Base-by-base conservation (phyloP, 1,139 yeast genomes). In the Pichia sorboxylosa region DNA sequence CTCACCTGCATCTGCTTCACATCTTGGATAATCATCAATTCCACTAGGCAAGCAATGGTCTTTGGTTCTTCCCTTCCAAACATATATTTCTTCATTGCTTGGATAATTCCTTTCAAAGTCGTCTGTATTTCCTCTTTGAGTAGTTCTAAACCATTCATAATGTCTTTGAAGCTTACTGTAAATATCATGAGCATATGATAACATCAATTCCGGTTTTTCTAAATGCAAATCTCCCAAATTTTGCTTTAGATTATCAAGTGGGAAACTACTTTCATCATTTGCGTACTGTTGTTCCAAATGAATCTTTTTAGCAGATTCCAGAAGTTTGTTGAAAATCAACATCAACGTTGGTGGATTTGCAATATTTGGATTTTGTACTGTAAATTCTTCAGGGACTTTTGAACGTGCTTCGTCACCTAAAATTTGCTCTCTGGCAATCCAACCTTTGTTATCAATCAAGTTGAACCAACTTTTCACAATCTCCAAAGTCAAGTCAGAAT, bases 351-450 rank as follows among this genome's bases (percentile, higher is more conserved):
- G 98, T 1, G 99, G 99, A 46, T 90, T 90, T 6, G 95, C 97
- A 47, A 83, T 78, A 39, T 78, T 73, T 4, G 95, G 94, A 51
- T 82, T 81, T 55, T 92, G 99, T 8, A 74, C 78, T 44, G 69
- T 75, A 51, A 90, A 90, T 44, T 81, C 81, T n/a, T 55, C 61
- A 0, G 98, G 98, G 4, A 90, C 98, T 47, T 83, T 73, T 27
- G 81, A 69, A 49, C 97, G 69, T 34, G 90, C 87, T 52, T 90
- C 98, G 3, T 76, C 77, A 1, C 99, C 99, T 33, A 90, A 62
- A 26, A 92, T 90, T 47, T 85, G 94, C 52, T 90, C 98, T 36
- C 98, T 68, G 2, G 95, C 96, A 46, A 90, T 81, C 97, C 97
- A 90, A 0, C 99, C 99, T 43, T 80, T 78, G 1, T 73, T 78